Conservation (phyloP, 2,329 filamentous ascomycete species). For the Fusarium pseudoanthophilum region DNA sequence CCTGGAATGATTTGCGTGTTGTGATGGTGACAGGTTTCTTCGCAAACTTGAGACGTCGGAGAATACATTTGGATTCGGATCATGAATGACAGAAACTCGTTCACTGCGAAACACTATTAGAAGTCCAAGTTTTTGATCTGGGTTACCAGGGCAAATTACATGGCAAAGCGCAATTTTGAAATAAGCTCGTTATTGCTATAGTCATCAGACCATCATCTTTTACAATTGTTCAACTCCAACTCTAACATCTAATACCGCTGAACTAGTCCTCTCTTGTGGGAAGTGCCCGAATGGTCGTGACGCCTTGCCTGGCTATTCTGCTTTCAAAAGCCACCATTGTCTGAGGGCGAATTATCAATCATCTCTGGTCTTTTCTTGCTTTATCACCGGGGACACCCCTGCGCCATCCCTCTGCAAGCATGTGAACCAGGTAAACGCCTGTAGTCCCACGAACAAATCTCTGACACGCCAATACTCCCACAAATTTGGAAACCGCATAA, state of each 20-base stretch:
- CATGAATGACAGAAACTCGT: background rate
- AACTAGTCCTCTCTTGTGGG: slow-evolving; percentile 7
- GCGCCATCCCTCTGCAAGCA: slow-evolving; percentile 9
- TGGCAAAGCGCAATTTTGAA: background rate
- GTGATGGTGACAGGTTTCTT: background rate
- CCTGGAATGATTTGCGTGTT: background rate
- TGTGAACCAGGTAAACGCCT: slow-evolving; percentile 27
- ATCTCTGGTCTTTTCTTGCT: slow-evolving; percentile 19
- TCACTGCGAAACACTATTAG: background rate
- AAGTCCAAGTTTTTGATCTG: background rate
- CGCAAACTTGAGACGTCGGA: background rate
- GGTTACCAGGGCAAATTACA: background rate
- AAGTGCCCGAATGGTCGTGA: slow-evolving; percentile 5
- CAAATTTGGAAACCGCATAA: slow-evolving; percentile 24
- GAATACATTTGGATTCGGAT: background rate
- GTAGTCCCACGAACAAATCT: slow-evolving; percentile 23
- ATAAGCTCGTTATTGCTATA: background rate
- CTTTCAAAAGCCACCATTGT: slow-evolving; percentile 1
- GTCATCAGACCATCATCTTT: slow-evolving; percentile 30
- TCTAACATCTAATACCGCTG: slow-evolving; percentile 35
- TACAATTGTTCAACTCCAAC: slow-evolving; percentile 36
- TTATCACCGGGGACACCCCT: slow-evolving; percentile 1
- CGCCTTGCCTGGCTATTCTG: slow-evolving; percentile 6
- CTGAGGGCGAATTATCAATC: background rate
- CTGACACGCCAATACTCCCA: slow-evolving; percentile 41